These are phyloP conservation scores for Aureobasidium sp. DNA, from an alignment of 2,329 filamentous ascomycete genomes.

Conservation along the genomic window DNA sequence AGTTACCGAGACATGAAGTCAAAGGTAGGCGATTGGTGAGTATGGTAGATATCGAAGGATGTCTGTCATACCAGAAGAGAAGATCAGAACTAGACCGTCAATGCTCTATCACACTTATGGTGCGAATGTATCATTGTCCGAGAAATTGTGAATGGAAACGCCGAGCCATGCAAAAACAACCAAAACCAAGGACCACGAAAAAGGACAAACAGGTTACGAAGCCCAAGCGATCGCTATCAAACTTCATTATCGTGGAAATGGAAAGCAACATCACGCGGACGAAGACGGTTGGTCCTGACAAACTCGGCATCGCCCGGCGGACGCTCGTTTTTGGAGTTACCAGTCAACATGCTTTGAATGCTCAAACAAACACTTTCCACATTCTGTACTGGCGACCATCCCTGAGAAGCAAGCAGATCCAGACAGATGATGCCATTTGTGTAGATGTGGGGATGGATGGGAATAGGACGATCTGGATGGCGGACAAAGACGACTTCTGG, in stretches of 20 bases:
- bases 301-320: constrained; percentile 89
- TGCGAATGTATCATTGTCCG: background rate
- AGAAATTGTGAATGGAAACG: background rate
- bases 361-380: constrained; percentile 97
- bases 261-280: constrained; percentile 86
- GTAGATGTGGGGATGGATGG: constrained; percentile 96
- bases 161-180: background rate
- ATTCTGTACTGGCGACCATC: constrained; percentile 95
- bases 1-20: too few species aligned
- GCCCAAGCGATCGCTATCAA: constrained; percentile 20
- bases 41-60: too few species aligned
- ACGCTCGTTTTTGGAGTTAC: constrained; percentile 84
- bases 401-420: constrained; percentile 77
- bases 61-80: too few species aligned
- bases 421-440: constrained; percentile 98
- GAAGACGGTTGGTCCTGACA: constrained; percentile 67
- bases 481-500: constrained; percentile 86
- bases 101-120: background rate
- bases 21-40: too few species aligned
- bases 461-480: constrained; percentile 54
- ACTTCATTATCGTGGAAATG: constrained; percentile 80
- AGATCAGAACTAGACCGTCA: too few species aligned
- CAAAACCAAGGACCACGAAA: too few species aligned
- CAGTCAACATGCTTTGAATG: constrained; percentile 95
- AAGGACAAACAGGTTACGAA: too few species aligned